Evolutionary conservation across 1,139 yeast genomes (phyloP).

Genomic region (Sporopachydermia cereana): DNA sequence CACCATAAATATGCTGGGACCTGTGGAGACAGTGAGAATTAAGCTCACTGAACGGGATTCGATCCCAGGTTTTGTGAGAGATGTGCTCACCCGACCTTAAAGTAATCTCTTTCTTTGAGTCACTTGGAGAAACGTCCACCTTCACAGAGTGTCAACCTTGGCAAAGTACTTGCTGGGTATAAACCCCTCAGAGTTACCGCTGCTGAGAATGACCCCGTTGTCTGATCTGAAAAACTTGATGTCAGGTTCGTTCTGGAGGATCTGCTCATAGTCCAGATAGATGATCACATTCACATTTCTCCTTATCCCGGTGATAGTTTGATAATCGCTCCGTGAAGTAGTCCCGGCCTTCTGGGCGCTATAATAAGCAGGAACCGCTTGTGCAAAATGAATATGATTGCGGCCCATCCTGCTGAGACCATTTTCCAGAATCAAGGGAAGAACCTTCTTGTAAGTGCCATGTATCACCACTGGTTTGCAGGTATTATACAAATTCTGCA

Average conservation of each 20-base stretch:
- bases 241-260: slow-evolving; percentile 27
- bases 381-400: slow-evolving; percentile 75
- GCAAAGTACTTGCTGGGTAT: slow-evolving; percentile 37
- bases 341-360: not conserved
- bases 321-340: slow-evolving; percentile 23
- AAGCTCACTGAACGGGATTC: too few species aligned
- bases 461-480: slow-evolving; percentile 41
- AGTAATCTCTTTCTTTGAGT: too few species aligned
- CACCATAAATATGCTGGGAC: not conserved
- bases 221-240: slow-evolving; percentile 50
- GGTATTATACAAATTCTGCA: not conserved
- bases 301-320: slow-evolving; percentile 64
- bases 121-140: too few species aligned
- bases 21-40: too few species aligned
- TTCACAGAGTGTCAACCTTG: slow-evolving; percentile 21
- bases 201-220: slow-evolving; percentile 65
- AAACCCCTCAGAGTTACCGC: slow-evolving; percentile 46
- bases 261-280: slow-evolving; percentile 42
- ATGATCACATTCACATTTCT: slow-evolving; percentile 47
- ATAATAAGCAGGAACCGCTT: slow-evolving; percentile 26
- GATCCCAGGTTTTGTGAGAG: too few species aligned
- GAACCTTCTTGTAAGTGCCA: slow-evolving; percentile 56
- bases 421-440: slow-evolving; percentile 35
- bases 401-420: slow-evolving; percentile 61
- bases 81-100: too few species aligned